Evolutionary conservation across 371 early-diverging fungal species (phyloP), one percentile per base, ranked within the genome.

Genomic region (Circinella minor): DNA sequence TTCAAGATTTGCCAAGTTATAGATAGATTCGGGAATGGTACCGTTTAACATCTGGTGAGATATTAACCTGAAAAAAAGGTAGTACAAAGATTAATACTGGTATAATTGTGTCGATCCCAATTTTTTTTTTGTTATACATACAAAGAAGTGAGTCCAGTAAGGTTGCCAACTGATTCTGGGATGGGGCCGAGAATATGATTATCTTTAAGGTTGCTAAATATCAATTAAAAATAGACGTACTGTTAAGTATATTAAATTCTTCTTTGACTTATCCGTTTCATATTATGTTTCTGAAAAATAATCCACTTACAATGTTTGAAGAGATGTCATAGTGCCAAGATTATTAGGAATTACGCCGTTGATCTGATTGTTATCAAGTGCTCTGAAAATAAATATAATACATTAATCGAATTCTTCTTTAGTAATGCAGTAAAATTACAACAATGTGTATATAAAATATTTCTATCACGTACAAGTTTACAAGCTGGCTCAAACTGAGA

Each of bases 31-130:
- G 18, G 83, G 83, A 36, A 83, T 79, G 36, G 78, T 62, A 15
- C 81, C 81, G 61, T 78, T 83, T 10, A 83, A 55, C 76, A 72
- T 76, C 65, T 77, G 79, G 48, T 77, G 67, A 11, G 79, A 79
- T 54, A 81, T 36, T 2, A 55, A 63, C 48, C 83, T 80, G 57
- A 18, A 43, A 43, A 9, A 43, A 9, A 43, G 17, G 51, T 47
- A 36, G 57, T 17, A 49, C 27, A 65, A 61, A 68, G 60, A 37
- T 36, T 57, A 57, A 57, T 57, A n/a, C n/a, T 8, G 4, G 27
- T 57, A 37, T 39, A 49, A 36, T 48, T 48, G 39, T 46, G 46
- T 64, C 61, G 54, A 43, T 49, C 39, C 39, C 27, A 54, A 65
- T 49, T 38, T 66, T 5, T 43, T 49, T 17, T 49, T 48, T 61